phyloP scores from a whole-genome alignment of 441 rosid species.

The Erysimum cheiri region DNA sequence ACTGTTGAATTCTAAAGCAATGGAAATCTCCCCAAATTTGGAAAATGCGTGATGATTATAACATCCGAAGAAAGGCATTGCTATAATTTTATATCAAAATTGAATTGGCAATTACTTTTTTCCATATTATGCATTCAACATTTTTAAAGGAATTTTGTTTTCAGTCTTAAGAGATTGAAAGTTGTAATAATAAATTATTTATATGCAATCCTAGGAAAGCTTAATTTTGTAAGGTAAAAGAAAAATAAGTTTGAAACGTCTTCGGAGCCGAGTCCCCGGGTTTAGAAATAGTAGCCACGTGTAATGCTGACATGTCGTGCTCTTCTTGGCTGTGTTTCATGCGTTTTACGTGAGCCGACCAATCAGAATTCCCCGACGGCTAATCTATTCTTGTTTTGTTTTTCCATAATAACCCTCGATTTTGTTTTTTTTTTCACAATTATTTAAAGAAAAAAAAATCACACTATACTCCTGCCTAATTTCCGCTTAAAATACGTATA shows the following conservation, averaged over 20 bases:
- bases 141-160: neutral
- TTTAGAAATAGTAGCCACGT: constrained; percentile 34
- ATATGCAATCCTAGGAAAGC: neutral
- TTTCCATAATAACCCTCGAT: too few relatives aligned
- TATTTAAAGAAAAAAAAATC: too few relatives aligned
- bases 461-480: too few relatives aligned
- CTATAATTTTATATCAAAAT: neutral
- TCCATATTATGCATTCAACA: neutral
- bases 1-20: constrained; percentile 18
- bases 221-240: neutral
- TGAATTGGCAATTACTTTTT: neutral
- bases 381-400: neutral
- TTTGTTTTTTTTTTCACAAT: too few relatives aligned
- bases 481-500: too few relatives aligned
- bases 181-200: neutral
- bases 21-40: constrained; percentile 5
- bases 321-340: constrained; percentile 45
- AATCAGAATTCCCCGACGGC: constrained; percentile 44
- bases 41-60: constrained; percentile 27
- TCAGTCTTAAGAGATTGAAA: neutral
- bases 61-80: neutral
- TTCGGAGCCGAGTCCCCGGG: constrained; percentile 40
- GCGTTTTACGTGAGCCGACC: constrained; percentile 45
- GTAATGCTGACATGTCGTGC: constrained; percentile 46
- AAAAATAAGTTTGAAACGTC: neutral